Evolutionary conservation across 2,329 filamentous ascomycete species (phyloP).

Genomic region (Bipolaris oryzae): DNA sequence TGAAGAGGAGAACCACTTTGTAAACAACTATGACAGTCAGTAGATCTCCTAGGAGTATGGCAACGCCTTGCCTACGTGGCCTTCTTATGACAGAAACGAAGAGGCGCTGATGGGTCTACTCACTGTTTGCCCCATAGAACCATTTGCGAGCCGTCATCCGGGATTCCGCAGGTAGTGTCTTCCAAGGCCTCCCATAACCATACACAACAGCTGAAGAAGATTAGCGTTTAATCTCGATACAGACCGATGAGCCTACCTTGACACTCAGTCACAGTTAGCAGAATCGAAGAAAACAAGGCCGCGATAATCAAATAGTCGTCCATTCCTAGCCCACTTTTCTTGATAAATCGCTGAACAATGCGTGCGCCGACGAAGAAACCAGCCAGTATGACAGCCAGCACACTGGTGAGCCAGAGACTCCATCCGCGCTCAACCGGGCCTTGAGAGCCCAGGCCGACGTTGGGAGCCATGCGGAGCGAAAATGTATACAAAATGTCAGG

Average conservation of each 20-base stretch:
- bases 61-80: not conserved
- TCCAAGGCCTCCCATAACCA: constrained; percentile 29
- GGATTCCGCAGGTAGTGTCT: constrained; percentile 17
- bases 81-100: not conserved
- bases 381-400: constrained; percentile 27
- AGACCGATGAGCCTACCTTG: constrained; percentile 20
- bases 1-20: constrained; percentile 46
- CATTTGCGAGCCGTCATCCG: constrained; percentile 29
- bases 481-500: not conserved
- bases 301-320: constrained; percentile 35
- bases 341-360: constrained; percentile 24
- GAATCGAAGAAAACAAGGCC: constrained; percentile 23
- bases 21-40: constrained; percentile 35
- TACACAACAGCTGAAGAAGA: constrained; percentile 26
- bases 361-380: constrained; percentile 26
- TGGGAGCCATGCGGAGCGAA: constrained; percentile 23
- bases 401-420: constrained; percentile 31
- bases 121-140: constrained; percentile 40
- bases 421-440: constrained; percentile 29
- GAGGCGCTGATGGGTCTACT: not conserved
- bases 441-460: constrained; percentile 32
- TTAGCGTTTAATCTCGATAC: not conserved
- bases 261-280: constrained; percentile 32
- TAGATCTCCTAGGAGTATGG: not conserved
- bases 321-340: constrained; percentile 24